Evolutionary conservation across 371 early-diverging fungal genomes (phyloP), one percentile per base, ranked within the genome.

Genomic region (Batrachochytrium dendrobatidis): DNA sequence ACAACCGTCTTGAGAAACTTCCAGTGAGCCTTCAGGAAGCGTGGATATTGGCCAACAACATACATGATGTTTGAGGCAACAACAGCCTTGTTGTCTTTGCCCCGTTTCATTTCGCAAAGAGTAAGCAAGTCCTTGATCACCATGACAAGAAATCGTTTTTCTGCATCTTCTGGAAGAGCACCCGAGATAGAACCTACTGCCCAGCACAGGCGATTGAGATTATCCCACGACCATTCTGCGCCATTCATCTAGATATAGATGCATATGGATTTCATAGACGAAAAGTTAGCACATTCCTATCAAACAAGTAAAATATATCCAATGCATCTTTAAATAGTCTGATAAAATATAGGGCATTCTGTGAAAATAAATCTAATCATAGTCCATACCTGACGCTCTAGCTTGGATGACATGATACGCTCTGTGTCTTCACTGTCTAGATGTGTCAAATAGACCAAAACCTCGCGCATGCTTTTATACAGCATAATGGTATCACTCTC

Each of bases 1-100:
- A 98, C 92, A n/a, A 99, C 99, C 0, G 99, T 96, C 83, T 95
- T 98, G 62, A 99, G 78, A 78, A 99, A 99, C 73, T 94, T 96
- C 93, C 96, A 95, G 69, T 99, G 98, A 2, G 95, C 91, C 70
- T 94, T 92, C 62, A 99, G 81, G 83, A 99, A 99, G 18, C 96
- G 85, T 32, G 98, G 98, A 65, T 97, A 99, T 79, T 99, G 97
- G 24, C 98, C 98, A 20, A 99, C 98, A 58, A 99, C 89, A 72
- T 98, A 99, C 98, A 99, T 99, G 61, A 99, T 99, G 76, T 99
- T 98, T 39, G 98, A 92, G 0, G 99, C 99, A 18, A 99, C 94
- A 15, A 99, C 95, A 5, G 99, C 99, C 80, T 99, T 99, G 80
- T 99, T 98, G 63, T 95, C 98, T 76, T 98, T 98, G 59, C 94